Evolutionary conservation across 768 basidiomycete species (phyloP), one percentile per base, ranked within the genome.

Genomic region (Megacollybia marginata): DNA sequence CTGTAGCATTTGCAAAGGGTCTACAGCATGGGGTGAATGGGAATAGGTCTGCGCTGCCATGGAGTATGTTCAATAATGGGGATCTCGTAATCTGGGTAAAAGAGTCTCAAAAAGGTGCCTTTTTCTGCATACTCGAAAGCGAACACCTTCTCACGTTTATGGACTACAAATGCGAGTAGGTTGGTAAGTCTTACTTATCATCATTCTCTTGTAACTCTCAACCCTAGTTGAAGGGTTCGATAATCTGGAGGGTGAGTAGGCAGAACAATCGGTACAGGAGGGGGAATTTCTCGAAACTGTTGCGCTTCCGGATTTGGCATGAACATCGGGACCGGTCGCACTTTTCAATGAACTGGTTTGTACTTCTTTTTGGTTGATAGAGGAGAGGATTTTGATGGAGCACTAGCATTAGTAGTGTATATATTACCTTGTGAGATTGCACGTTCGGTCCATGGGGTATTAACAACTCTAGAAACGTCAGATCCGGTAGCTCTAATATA

Each of bases 81-180:
- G n/a, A n/a, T n/a, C n/a, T 48, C 54, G 33, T 66, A 65, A 48
- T 66, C 63, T 6, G 64, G 62, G 40, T 56, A 69, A 50, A 60
- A 70, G 13, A 65, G 54, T 0, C 47, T 48, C 9, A 48, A 57
- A 44, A 70, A 69, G 0, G 48, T 60, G 3, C 70, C 70, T 2
- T 57, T 48, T 46, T 71, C 62, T 16, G 23, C n/a, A 34, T 61
- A 58, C 1, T 55, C 38, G 33, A 52, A 66, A 0, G 63, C 63
- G 10, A 65, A 51, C 0, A 59, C 62, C 1, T 51, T 51, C 33
- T 56, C 52, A 35, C 54, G 53, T 1, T 38, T 8, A 1, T 38
- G 20, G 0, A 59, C 18, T 1, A 65, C 45, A 9, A 23, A 55
- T 0, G 50, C 58, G 0, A 61, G n/a, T 0, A 65, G 49, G 18